Evolutionary conservation across 768 basidiomycete species (phyloP).

Genomic region (Amylocystis lapponica): DNA sequence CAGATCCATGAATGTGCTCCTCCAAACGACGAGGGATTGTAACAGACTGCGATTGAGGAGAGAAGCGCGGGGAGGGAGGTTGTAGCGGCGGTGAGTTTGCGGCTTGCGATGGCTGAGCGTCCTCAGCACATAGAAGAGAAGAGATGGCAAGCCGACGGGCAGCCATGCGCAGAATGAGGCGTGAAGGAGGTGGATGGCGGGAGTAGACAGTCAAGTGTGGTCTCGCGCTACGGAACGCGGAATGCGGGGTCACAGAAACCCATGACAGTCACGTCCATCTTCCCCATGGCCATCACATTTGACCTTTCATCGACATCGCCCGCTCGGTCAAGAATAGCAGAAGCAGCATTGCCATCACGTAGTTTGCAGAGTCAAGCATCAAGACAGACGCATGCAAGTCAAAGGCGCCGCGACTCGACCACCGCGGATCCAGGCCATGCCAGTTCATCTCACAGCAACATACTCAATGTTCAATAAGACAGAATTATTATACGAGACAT

Average conservation of each 20-base stretch:
- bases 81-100: conserved; percentile 5
- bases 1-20: neutral
- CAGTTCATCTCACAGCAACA: too few species aligned
- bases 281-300: too few species aligned
- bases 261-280: neutral
- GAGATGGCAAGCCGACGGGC: conserved; percentile 72
- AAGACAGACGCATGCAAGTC: neutral
- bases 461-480: too few species aligned
- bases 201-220: neutral
- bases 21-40: neutral
- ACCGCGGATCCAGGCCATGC: too few species aligned
- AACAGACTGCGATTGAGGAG: neutral
- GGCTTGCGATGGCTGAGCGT: conserved; percentile 13
- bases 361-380: neutral
- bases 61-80: neutral
- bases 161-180: conserved; percentile 36
- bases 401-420: too few species aligned
- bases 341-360: too few species aligned
- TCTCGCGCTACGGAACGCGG: neutral
- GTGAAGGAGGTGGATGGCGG: conserved; percentile 1
- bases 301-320: too few species aligned
- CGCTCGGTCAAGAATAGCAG: too few species aligned
- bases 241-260: neutral
- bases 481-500: too few species aligned
- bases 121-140: conserved; percentile 61